These are phyloP conservation scores for Venturia nashicola DNA, from an alignment of 2,329 filamentous ascomycete genomes.

Conservation along the genomic window DNA sequence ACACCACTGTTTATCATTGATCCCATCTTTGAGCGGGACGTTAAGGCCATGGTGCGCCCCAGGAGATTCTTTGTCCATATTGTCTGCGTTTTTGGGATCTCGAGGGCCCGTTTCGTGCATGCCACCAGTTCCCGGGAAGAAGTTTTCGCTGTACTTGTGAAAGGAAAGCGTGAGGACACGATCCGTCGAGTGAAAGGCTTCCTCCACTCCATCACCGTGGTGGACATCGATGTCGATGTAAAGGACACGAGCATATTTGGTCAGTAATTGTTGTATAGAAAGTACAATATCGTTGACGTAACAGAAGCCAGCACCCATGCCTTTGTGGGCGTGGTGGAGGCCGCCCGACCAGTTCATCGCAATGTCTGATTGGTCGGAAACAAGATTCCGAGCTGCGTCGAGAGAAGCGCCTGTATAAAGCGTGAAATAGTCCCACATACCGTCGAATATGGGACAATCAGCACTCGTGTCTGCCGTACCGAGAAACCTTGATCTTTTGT, in stretches of 20 bases:
- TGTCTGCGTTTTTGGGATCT: slow-evolving; percentile 60
- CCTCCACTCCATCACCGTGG: slow-evolving; percentile 81
- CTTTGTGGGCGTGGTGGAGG: slow-evolving; percentile 89
- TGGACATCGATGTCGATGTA: slow-evolving; percentile 95
- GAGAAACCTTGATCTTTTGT: neutral
- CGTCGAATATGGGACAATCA: slow-evolving; percentile 94
- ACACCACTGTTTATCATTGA: slow-evolving; percentile 81
- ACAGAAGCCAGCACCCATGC: slow-evolving; percentile 90
- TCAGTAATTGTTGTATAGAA: slow-evolving; percentile 76
- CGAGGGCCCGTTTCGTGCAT: slow-evolving; percentile 75
- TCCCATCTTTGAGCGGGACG: slow-evolving; percentile 79
- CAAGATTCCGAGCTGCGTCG: slow-evolving; percentile 81
- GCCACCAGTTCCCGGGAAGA: slow-evolving; percentile 86
- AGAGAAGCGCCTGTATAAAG: slow-evolving; percentile 85
- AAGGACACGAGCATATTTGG: slow-evolving; percentile 70
- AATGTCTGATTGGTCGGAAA: slow-evolving; percentile 78
- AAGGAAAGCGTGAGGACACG: slow-evolving; percentile 88
- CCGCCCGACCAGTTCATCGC: slow-evolving; percentile 97
- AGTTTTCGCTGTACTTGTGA: slow-evolving; percentile 87
- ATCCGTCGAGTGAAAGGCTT: slow-evolving; percentile 82
- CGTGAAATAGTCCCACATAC: slow-evolving; percentile 88
- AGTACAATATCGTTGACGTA: slow-evolving; percentile 99
- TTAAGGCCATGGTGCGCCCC: slow-evolving; percentile 86
- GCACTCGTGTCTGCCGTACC: slow-evolving; percentile 37
- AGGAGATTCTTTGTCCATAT: slow-evolving; percentile 7